Evolutionary conservation across 208 protist species (phyloP).

Genomic region (Acanthamoeba divionensis): DNA sequence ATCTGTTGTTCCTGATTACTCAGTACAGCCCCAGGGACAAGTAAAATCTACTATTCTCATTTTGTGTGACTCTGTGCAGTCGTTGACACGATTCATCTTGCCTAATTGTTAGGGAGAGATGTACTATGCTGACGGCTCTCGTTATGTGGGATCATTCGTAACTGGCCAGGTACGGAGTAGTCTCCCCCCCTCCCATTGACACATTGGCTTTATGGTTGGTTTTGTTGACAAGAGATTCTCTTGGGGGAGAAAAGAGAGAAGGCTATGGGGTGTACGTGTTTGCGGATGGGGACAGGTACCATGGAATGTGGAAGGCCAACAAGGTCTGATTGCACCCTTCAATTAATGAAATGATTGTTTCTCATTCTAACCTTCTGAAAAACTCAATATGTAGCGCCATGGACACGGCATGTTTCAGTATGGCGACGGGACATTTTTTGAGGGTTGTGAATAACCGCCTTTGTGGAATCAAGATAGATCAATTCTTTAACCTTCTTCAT

Average conservation of each 20-base stretch:
- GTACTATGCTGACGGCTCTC: neutral
- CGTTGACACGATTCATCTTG: too few species aligned
- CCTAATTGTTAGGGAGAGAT: neutral
- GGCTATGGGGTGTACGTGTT: neutral
- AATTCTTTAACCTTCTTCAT: neutral
- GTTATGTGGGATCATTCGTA: neutral
- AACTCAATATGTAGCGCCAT: too few species aligned
- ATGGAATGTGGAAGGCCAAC: conserved; percentile 7
- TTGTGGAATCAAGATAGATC: neutral
- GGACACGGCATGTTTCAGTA: conserved; percentile 6
- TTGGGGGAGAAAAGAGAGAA: neutral
- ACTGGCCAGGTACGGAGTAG: neutral
- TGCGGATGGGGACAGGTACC: neutral
- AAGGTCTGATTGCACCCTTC: too few species aligned
- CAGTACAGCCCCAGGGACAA: too few species aligned
- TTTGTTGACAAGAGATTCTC: neutral
- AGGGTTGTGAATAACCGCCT: neutral
- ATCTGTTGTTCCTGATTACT: too few species aligned
- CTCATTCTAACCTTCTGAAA: too few species aligned
- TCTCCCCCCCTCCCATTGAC: too few species aligned
- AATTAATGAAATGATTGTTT: too few species aligned
- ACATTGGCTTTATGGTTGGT: neutral
- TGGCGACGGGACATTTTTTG: neutral
- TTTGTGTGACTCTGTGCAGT: too few species aligned
- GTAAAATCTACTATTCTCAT: too few species aligned